Evolutionary conservation across 352 stramenopile genomes (phyloP), one percentile per base, ranked within the genome.

Genomic region (Globisporangium sylvaticum): DNA sequence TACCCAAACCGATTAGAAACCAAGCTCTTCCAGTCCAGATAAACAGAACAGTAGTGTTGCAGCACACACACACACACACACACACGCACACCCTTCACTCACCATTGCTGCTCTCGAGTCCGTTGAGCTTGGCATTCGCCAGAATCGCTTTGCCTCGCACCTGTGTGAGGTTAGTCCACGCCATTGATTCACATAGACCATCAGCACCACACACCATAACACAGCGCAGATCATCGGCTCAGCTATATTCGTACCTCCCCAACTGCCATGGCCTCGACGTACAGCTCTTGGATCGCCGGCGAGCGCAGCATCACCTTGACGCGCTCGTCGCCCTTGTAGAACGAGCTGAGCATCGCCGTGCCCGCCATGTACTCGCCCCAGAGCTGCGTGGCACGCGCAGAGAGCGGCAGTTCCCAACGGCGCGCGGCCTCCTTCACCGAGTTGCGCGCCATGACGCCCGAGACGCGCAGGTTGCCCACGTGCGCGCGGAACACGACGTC

Each of bases 311-410:
- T 75, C 75, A 89, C 67, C 65, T 93, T 92, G 65, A 96, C 74
- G 57, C 88, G 88, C 73, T 96, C 88, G 64, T 96, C 84, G 63
- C 84, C 83, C 66, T 96, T 96, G 69, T 85, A 94, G 69, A 96
- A 92, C 5, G 88, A 87, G 73, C 85, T 90, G n/a, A 94, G 69
- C 88, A 96, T 96, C 58, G 75, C 75, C 12, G 83, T 90, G 53
- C 86, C 88, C 6, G 77, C 84, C 88, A 96, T 96, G 74, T 96
- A 96, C 69, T 96, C 86, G n/a, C 74, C 84, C 88, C 88, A 96
- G 42, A 92, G 62, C 29, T 79, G 86, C 46, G 78, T 87, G 10
- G 82, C 65, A 53, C 80, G 67, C 1, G 77, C 80, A 1, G 67
- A 64, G 0, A 78, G 58, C 20, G 76, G 75, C 15, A 89, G 65